These are phyloP conservation scores for Trypanosoma lewisi DNA, from an alignment of 208 protist genomes.

Conservation along the genomic window DNA sequence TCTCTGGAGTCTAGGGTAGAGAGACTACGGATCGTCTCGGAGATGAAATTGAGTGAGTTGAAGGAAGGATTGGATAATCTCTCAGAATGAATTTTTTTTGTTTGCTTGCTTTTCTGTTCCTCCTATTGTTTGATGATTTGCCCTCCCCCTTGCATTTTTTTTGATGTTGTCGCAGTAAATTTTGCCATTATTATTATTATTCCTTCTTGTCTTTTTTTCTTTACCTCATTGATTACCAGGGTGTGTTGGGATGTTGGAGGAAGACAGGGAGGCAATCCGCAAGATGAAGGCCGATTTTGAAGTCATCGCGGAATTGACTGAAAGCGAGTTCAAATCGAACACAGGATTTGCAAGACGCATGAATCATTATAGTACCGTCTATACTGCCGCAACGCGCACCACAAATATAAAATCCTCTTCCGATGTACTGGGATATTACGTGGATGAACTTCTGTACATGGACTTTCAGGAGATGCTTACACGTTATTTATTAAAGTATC, in stretches of 20 bases:
- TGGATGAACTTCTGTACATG: constrained; percentile 81
- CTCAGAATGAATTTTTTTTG: constrained; percentile 6
- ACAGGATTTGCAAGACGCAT: constrained; percentile 61
- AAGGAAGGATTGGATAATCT: constrained; percentile 12
- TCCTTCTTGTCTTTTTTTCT: constrained; percentile 3
- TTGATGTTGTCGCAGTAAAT: not conserved
- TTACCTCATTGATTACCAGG: not conserved
- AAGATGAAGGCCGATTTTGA: constrained; percentile 88
- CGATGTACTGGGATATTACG: constrained; percentile 48
- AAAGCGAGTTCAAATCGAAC: constrained; percentile 66
- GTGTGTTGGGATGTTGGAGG: constrained; percentile 55
- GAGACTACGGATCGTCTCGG: not conserved
- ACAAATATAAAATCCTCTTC: constrained; percentile 44
- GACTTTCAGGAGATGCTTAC: constrained; percentile 92
- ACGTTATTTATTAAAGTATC: constrained; percentile 67
- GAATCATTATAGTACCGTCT: constrained; percentile 87
- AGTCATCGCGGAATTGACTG: constrained; percentile 54
- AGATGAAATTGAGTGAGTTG: not conserved
- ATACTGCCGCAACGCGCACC: constrained; percentile 73
- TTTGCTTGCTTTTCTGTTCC: not conserved
- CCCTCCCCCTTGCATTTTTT: not conserved
- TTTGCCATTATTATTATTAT: too few species aligned
- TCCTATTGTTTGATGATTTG: not conserved
- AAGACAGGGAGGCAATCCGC: constrained; percentile 76
- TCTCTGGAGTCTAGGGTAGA: constrained; percentile 12